Conservation (phyloP, 1,284 basidiomycete genomes). For the Ceraceosorus guamensis region DNA sequence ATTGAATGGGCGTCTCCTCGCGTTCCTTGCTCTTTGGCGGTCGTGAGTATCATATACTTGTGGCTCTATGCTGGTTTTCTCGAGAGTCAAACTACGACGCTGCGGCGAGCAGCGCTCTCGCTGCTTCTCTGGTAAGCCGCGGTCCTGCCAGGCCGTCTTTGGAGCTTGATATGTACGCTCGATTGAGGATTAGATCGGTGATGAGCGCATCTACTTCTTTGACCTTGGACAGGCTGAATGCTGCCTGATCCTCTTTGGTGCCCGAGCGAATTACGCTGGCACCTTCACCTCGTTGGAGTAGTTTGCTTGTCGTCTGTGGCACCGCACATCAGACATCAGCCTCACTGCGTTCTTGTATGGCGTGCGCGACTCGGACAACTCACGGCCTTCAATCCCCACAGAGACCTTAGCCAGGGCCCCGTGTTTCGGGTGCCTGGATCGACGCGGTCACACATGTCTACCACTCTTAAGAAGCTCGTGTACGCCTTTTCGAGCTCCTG, state of each 20-base stretch:
- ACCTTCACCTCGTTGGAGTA: neutral
- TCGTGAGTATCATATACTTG: too few relatives aligned
- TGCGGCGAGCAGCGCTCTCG: too few relatives aligned
- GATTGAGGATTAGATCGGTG: conserved; percentile 10
- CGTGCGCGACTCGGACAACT: neutral
- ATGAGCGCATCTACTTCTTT: conserved; percentile 8
- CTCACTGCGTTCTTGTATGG: neutral
- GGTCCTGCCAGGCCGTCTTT: too few relatives aligned
- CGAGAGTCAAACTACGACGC: too few relatives aligned
- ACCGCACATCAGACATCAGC: neutral
- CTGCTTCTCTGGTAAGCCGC: too few relatives aligned
- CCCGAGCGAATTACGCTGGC: neutral
- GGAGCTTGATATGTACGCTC: too few relatives aligned
- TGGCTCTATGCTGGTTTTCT: too few relatives aligned
- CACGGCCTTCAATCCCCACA: conserved; percentile 45
- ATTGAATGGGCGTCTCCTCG: too few relatives aligned
- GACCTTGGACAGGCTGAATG: conserved; percentile 2
- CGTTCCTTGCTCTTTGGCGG: too few relatives aligned
- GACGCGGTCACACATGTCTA: conserved; percentile 32
- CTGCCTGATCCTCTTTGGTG: neutral
- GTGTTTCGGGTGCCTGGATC: neutral
- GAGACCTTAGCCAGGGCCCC: conserved; percentile 37
- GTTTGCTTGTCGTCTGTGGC: neutral
- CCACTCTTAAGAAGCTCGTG: conserved; percentile 38
- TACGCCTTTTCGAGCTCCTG: conserved; percentile 54